Percentiles rank a stretch among this genome's conserved stretches.
Evolutionary conservation across 495 filamentous ascomycete genomes (phyloP).

Genomic region (Annulohypoxylon stygium): DNA sequence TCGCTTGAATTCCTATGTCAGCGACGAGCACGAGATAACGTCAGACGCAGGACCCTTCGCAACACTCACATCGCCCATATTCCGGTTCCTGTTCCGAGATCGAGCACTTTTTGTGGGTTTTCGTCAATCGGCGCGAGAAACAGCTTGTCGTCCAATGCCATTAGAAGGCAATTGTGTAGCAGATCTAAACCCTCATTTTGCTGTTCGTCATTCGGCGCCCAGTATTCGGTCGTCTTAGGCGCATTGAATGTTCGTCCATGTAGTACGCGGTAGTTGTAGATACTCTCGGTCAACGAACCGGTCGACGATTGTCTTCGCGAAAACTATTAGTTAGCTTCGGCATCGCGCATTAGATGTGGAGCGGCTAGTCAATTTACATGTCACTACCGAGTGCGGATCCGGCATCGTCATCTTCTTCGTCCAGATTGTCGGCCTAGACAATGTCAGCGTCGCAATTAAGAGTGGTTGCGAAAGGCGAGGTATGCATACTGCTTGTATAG

Average conservation of each 20-base stretch:
- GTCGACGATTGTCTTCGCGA: slow-evolving; percentile 31
- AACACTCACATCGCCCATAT: slow-evolving; percentile 68
- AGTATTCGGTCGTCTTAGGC: slow-evolving; percentile 30
- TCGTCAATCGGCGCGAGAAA: slow-evolving; percentile 61
- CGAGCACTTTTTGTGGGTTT: slow-evolving; percentile 65
- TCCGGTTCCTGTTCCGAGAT: slow-evolving; percentile 75
- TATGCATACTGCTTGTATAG: slow-evolving; percentile 16
- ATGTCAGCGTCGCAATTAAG: neutral
- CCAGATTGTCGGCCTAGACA: slow-evolving; percentile 28
- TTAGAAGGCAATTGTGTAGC: slow-evolving; percentile 20
- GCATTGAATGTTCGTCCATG: slow-evolving; percentile 30
- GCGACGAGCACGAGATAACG: neutral
- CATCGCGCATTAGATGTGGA: neutral
- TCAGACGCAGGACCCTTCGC: neutral
- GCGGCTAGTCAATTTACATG: slow-evolving; percentile 22
- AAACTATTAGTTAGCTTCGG: neutral
- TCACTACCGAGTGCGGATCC: slow-evolving; percentile 24
- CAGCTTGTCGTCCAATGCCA: slow-evolving; percentile 16
- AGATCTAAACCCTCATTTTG: slow-evolving; percentile 26
- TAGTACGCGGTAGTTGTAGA: slow-evolving; percentile 25
- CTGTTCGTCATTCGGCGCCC: slow-evolving; percentile 30
- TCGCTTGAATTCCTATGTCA: slow-evolving; percentile 20
- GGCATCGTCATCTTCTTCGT: slow-evolving; percentile 21
- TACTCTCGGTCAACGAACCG: slow-evolving; percentile 33
- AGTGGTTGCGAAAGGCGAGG: neutral